phyloP scores from a whole-genome alignment of 2,329 filamentous ascomycete genomes.

The Aureobasidium sp. region DNA sequence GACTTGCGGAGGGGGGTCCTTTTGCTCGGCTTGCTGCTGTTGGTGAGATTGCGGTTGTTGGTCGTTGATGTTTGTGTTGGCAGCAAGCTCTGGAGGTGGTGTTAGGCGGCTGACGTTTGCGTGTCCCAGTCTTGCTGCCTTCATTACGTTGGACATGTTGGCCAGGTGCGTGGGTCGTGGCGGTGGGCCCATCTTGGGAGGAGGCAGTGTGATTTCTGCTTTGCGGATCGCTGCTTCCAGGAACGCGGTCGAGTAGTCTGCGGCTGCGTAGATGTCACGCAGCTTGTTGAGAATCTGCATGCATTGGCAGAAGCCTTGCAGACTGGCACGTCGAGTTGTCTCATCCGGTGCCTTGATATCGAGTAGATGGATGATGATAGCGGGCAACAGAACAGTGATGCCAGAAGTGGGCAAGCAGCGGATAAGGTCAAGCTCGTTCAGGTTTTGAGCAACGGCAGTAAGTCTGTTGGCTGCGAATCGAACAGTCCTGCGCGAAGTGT shows the following conservation, averaged over 20 bases:
- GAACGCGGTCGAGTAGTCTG: constrained; percentile 93
- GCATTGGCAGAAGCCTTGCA: constrained; percentile 78
- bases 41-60: constrained; percentile 16
- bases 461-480: constrained; percentile 77
- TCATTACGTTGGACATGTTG: constrained; percentile 1
- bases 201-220: constrained; percentile 64
- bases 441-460: constrained; percentile 69
- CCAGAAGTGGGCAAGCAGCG: constrained; percentile 78
- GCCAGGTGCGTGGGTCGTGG: constrained; percentile 3
- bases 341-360: constrained; percentile 80
- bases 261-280: constrained; percentile 81
- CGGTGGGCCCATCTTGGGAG: constrained; percentile 13
- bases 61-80: neutral
- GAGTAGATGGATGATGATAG: constrained; percentile 86
- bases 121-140: neutral
- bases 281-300: constrained; percentile 86
- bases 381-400: constrained; percentile 81
- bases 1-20: constrained; percentile 15
- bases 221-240: constrained; percentile 86
- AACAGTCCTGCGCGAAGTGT: constrained; percentile 73
- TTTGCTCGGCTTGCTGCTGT: constrained; percentile 1
- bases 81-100: constrained; percentile 29
- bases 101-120: constrained; percentile 22
- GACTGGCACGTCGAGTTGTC: constrained; percentile 60
- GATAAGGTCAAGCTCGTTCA: constrained; percentile 65